phyloP scores from a whole-genome alignment of 192 early-diverging fungal species.

The Phlyctochytrium arcticum region DNA sequence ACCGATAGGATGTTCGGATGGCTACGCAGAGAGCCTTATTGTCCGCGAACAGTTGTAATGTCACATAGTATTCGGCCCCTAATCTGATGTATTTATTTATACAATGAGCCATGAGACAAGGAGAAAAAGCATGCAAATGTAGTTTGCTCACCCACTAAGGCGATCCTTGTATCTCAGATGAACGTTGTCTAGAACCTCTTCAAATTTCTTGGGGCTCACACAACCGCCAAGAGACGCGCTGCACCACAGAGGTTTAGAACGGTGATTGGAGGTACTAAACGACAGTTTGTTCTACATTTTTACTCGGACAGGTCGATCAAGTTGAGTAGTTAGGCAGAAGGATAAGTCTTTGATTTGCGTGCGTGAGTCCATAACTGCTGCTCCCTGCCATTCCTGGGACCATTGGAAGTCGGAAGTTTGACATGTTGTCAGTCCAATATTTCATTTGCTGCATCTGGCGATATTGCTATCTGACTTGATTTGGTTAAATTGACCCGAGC shows the following conservation, averaged over 20 bases:
- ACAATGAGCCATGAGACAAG: neutral
- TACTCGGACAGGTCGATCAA: conserved; percentile 56
- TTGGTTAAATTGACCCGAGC: no score
- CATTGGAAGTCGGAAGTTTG: no score
- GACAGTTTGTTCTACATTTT: conserved; percentile 56
- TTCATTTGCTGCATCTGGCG: no score
- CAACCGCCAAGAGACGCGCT: conserved; percentile 19
- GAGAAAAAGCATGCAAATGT: neutral
- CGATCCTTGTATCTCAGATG: conserved; percentile 6
- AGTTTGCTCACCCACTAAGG: neutral
- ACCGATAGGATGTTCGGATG: conserved; percentile 61
- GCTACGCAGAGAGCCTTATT: conserved; percentile 62
- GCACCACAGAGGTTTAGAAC: neutral
- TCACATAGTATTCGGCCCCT: conserved; percentile 37
- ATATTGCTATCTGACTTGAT: no score
- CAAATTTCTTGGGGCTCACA: conserved; percentile 2
- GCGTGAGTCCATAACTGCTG: conserved; percentile 19
- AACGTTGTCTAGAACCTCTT: conserved; percentile 8
- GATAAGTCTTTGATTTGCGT: conserved; percentile 56
- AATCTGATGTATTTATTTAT: neutral
- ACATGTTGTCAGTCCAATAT: no score
- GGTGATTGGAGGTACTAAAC: neutral
- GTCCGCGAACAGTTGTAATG: conserved; percentile 65
- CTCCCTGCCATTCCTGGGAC: no score
- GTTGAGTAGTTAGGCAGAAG: conserved; percentile 62